A percentile compares a stretch with the other conserved stretches of the same genome.
These are phyloP conservation scores for Leishmania lainsoni DNA, from an alignment of 208 protist genomes.

Conservation along the genomic window DNA sequence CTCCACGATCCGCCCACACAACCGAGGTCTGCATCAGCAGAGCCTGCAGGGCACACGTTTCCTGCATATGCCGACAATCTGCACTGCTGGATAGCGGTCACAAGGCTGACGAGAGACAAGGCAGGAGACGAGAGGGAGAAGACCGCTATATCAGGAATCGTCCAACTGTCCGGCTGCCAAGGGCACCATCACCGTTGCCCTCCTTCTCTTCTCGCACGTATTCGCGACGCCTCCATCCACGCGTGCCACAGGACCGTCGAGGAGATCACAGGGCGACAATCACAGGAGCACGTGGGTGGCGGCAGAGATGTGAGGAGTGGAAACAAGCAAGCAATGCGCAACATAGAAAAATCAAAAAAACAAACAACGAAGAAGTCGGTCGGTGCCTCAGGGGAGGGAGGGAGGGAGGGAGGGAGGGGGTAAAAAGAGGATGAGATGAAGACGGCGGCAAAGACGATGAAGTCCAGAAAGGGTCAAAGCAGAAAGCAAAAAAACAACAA, in stretches of 20 bases:
- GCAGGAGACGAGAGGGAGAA: background rate
- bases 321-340: background rate
- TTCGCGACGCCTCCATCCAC: background rate
- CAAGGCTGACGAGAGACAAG: background rate
- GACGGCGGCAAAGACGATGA: background rate
- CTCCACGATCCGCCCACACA: background rate
- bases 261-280: background rate
- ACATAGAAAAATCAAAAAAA: background rate
- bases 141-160: background rate
- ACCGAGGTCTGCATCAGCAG: background rate
- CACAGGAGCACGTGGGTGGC: background rate
- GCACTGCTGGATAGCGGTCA: background rate
- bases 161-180: background rate
- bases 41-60: background rate
- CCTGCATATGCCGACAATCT: background rate
- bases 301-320: background rate
- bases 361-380: background rate
- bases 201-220: background rate
- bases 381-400: background rate
- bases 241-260: background rate
- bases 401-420: background rate
- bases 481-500: background rate
- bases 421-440: background rate
- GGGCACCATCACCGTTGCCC: background rate
- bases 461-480: background rate